phyloP scores from a whole-genome alignment of 441 rosid genomes.

The Rhodomyrtus psidioides region DNA sequence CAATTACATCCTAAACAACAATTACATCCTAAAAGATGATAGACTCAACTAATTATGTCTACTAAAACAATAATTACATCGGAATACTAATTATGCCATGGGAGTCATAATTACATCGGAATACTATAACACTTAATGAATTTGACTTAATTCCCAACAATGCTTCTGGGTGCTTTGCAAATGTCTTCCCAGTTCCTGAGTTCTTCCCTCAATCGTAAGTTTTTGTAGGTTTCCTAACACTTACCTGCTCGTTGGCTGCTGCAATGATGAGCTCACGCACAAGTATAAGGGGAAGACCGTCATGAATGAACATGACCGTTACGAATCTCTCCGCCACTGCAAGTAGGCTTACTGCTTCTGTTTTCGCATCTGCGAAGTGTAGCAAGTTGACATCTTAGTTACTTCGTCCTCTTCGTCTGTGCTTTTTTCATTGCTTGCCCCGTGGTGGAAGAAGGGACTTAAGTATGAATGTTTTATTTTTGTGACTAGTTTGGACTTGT shows the following conservation, averaged over 20 bases:
- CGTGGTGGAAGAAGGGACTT: neutral
- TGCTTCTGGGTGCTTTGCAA: neutral
- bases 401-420: neutral
- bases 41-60: too few species aligned
- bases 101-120: too few species aligned
- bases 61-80: too few species aligned
- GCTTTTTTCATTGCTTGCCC: neutral
- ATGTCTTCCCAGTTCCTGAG: neutral
- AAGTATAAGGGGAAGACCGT: slow-evolving; percentile 84
- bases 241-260: slow-evolving; percentile 73
- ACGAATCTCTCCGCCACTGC: slow-evolving; percentile 92
- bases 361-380: neutral
- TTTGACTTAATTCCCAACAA: too few species aligned
- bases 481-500: neutral
- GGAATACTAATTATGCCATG: too few species aligned
- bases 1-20: too few species aligned
- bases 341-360: slow-evolving; percentile 26
- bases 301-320: slow-evolving; percentile 75
- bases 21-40: too few species aligned
- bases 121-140: too few species aligned
- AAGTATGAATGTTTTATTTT: neutral
- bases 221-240: slow-evolving; percentile 68
- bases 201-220: neutral
- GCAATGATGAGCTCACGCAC: slow-evolving; percentile 72
- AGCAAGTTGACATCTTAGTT: neutral